phyloP scores from a whole-genome alignment of 345 rosid species.

The Hibiscus trionum region DNA sequence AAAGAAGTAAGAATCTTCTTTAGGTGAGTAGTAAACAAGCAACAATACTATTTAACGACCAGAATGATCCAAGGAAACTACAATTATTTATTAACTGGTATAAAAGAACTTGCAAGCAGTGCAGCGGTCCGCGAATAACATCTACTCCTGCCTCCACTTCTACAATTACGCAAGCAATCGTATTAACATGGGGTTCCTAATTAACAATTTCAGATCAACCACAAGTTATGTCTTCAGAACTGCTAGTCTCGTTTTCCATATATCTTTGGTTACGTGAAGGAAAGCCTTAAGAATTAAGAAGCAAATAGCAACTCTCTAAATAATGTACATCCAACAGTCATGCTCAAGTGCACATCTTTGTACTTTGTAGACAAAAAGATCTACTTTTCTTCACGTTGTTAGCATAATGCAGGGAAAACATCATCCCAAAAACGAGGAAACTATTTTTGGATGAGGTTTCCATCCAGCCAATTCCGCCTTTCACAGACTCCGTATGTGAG shows the following conservation, averaged over 20 bases:
- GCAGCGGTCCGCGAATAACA: neutral
- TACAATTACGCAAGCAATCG: neutral
- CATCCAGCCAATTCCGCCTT: conserved; percentile 8
- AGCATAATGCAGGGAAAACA: neutral
- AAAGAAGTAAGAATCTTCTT: neutral
- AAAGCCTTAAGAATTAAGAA: neutral
- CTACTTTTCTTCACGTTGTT: neutral
- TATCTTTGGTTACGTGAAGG: neutral
- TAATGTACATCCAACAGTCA: neutral
- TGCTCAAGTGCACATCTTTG: neutral
- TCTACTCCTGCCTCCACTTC: neutral
- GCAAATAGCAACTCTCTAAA: neutral
- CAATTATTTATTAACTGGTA: neutral
- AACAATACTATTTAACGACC: neutral
- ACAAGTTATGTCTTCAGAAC: conserved; percentile 1
- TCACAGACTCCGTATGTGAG: neutral
- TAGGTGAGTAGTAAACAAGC: neutral
- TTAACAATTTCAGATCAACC: neutral
- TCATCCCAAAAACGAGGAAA: neutral
- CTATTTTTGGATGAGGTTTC: neutral
- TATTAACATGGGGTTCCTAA: neutral
- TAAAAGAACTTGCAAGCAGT: neutral
- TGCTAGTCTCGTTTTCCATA: neutral
- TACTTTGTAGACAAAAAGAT: neutral
- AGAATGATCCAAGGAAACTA: neutral